A percentile compares a stretch with the other conserved stretches of the same genome.
These are phyloP conservation scores for Darksidea phi DNA, from an alignment of 495 filamentous ascomycete genomes.

Conservation along the genomic window DNA sequence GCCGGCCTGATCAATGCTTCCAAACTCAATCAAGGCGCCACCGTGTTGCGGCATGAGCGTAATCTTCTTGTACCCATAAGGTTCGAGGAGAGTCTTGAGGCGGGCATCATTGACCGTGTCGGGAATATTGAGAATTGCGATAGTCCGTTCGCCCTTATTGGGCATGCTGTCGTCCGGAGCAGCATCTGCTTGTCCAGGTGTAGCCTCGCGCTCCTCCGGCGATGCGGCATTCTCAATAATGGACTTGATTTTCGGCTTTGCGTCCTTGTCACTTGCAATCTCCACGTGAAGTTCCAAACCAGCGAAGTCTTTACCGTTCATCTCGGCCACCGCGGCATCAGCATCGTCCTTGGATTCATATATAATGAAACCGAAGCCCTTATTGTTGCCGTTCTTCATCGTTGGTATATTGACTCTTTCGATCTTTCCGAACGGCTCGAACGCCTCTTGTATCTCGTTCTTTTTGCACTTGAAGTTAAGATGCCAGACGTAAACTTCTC, in stretches of 20 bases:
- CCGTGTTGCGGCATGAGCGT: slow-evolving; percentile 67
- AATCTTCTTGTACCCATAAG: slow-evolving; percentile 60
- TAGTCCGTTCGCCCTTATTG: slow-evolving; percentile 31
- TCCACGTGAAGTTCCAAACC: slow-evolving; percentile 67
- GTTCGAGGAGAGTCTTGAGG: slow-evolving; percentile 60
- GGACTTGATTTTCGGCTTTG: slow-evolving; percentile 5
- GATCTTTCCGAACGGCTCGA: slow-evolving; percentile 72
- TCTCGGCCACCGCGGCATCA: slow-evolving; percentile 53
- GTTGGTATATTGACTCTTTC: slow-evolving; percentile 64
- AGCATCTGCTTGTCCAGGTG: slow-evolving; percentile 61
- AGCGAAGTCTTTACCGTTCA: slow-evolving; percentile 69
- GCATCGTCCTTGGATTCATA: slow-evolving; percentile 63
- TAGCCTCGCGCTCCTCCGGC: slow-evolving; percentile 41
- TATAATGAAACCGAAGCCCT: slow-evolving; percentile 74
- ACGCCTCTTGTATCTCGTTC: slow-evolving; percentile 65
- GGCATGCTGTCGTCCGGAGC: slow-evolving; percentile 11
- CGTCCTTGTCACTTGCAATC: slow-evolving; percentile 32
- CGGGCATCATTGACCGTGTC: slow-evolving; percentile 66
- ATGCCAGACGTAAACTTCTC: slow-evolving; percentile 81
- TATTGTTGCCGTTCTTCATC: slow-evolving; percentile 55
- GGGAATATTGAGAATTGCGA: slow-evolving; percentile 61
- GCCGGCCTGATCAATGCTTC: slow-evolving; percentile 65
- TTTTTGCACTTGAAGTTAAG: slow-evolving; percentile 65
- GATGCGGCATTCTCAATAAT: slow-evolving; percentile 41
- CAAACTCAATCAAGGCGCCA: slow-evolving; percentile 86